Conservation (phyloP, 331 rosid genomes). For the Rosa hybrid region DNA sequence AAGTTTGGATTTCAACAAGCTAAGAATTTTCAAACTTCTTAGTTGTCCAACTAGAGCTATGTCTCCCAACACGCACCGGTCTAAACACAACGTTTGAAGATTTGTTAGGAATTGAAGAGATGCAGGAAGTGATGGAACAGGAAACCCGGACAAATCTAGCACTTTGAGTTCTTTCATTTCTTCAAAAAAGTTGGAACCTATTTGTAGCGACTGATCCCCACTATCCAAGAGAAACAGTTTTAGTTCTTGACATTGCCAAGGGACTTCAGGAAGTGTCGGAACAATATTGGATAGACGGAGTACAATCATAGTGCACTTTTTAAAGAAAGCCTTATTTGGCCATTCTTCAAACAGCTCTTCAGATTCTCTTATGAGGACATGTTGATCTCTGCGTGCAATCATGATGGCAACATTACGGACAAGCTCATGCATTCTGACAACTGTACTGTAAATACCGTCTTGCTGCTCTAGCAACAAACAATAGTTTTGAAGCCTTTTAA, state of each 20-base stretch:
- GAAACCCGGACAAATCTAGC: constrained; percentile 15
- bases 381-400: background rate
- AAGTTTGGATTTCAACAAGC: background rate
- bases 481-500: background rate
- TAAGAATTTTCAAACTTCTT: constrained; percentile 9
- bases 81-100: constrained; percentile 47
- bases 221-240: rapidly evolving
- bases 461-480: background rate
- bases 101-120: constrained; percentile 23
- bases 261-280: background rate
- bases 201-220: too few relatives aligned
- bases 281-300: rapidly evolving
- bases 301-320: background rate
- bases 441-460: rapidly evolving
- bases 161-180: constrained; percentile 26
- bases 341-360: background rate
- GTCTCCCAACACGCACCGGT: constrained; percentile 18
- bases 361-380: rapidly evolving
- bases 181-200: background rate
- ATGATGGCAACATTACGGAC: background rate
- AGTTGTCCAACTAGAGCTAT: constrained; percentile 25
- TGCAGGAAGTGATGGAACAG: constrained; percentile 9
- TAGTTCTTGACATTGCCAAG: background rate
- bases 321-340: background rate
- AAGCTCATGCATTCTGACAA: constrained; percentile 11